These are phyloP conservation scores for Monsonia emarginata DNA, from an alignment of 441 rosid species.

Conservation along the genomic window DNA sequence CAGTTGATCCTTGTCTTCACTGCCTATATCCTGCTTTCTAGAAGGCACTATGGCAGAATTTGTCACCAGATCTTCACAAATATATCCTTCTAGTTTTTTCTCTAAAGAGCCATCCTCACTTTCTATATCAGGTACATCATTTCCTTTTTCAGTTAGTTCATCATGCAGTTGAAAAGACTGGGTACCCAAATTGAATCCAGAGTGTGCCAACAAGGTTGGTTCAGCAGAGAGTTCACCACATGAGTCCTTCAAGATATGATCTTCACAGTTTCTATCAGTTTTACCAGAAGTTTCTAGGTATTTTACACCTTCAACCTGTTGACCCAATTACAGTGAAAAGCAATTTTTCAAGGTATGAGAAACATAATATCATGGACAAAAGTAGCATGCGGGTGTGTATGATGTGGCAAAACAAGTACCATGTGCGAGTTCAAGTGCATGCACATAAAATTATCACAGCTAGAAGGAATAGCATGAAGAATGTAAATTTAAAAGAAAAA, in stretches of 20 bases:
- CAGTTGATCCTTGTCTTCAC: conserved; percentile 23
- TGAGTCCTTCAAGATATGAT: conserved; percentile 20
- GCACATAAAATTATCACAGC: not conserved
- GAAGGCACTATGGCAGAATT: conserved; percentile 23
- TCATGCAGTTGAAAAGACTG: conserved; percentile 23
- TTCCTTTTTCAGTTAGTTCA: conserved; percentile 25
- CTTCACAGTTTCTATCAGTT: conserved; percentile 27
- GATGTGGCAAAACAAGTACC: not conserved
- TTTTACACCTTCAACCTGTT: conserved; percentile 65
- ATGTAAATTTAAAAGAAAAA: no score
- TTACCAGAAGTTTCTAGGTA: conserved; percentile 30
- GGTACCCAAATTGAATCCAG: conserved; percentile 17
- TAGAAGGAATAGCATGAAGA: not conserved
- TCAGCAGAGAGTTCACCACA: conserved; percentile 19
- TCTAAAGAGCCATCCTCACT: conserved; percentile 18
- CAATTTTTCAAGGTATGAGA: conserved; percentile 13
- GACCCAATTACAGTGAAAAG: conserved; percentile 19
- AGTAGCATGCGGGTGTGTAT: not conserved
- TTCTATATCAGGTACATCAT: conserved; percentile 28
- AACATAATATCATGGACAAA: conserved; percentile 4
- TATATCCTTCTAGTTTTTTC: conserved; percentile 21
- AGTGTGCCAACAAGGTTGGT: conserved; percentile 13
- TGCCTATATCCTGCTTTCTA: conserved; percentile 21
- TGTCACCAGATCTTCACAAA: conserved; percentile 22
- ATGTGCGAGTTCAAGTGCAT: not conserved